Evolutionary conservation across 805 yeast genomes (phyloP).

Genomic region (Danielia reshetovae): DNA sequence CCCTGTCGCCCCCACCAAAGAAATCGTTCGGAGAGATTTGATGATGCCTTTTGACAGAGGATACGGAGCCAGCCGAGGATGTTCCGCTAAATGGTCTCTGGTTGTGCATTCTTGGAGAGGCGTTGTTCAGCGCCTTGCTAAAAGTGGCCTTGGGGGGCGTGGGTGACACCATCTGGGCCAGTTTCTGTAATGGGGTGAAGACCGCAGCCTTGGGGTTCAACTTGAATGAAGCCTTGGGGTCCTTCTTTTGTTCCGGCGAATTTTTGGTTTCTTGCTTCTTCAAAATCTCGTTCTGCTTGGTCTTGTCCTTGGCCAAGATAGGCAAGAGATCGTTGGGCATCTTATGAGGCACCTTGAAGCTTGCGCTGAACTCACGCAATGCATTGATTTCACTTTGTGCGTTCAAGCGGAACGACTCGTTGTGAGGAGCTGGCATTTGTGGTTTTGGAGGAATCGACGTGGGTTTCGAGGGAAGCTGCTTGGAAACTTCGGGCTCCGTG

Average conservation of each 20-base stretch:
- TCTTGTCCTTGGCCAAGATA: conserved; percentile 61
- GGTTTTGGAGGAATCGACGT: conserved; percentile 9
- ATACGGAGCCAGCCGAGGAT: conserved; percentile 8
- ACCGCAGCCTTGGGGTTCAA: conserved; percentile 67
- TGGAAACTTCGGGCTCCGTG: conserved; percentile 7
- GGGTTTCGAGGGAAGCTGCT: background rate
- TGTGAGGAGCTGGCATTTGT: conserved; percentile 12
- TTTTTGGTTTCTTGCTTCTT: conserved; percentile 28
- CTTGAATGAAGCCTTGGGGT: conserved; percentile 53
- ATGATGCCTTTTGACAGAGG: conserved; percentile 27
- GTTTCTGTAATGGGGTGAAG: conserved; percentile 48
- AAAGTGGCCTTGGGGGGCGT: conserved; percentile 23
- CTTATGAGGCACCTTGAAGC: conserved; percentile 65
- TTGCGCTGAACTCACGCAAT: conserved; percentile 73
- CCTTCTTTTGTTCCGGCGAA: conserved; percentile 8
- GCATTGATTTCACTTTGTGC: conserved; percentile 65
- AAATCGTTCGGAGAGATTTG: conserved; percentile 40
- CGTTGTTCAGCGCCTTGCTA: conserved; percentile 23
- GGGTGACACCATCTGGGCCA: conserved; percentile 22
- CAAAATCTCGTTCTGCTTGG: conserved; percentile 59
- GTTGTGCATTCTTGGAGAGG: conserved; percentile 31
- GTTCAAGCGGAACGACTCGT: conserved; percentile 41
- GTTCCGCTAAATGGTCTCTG: conserved; percentile 29
- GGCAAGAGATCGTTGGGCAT: conserved; percentile 65
- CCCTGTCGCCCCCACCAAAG: conserved; percentile 36